Evolutionary conservation across 805 yeast species (phyloP).

Genomic region (Wickerhamiella musiphila): DNA sequence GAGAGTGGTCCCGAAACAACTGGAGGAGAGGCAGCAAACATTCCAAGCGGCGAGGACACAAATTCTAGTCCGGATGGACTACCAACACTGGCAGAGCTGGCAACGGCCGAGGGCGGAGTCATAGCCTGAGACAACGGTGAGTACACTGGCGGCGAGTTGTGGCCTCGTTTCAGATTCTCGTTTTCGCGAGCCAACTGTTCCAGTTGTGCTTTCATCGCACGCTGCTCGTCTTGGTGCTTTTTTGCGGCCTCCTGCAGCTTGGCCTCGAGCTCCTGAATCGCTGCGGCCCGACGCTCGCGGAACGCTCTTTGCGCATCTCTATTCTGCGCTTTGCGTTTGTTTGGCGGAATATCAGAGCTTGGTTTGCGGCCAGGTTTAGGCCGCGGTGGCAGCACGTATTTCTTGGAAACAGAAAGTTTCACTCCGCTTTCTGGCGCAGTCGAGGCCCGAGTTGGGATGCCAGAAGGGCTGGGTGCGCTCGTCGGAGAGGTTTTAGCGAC

Average conservation of each 20-base stretch:
- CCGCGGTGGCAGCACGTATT: conserved; percentile 74
- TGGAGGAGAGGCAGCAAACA: conserved; percentile 3
- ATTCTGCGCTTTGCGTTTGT: conserved; percentile 35
- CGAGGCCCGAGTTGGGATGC: neutral
- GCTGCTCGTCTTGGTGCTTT: conserved; percentile 58
- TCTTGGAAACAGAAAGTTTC: conserved; percentile 38
- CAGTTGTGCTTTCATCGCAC: conserved; percentile 53
- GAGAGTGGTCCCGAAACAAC: conserved; percentile 5
- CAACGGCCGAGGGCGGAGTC: conserved; percentile 1
- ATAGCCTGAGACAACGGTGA: conserved; percentile 3
- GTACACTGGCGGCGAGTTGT: conserved; percentile 20
- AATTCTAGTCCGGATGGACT: neutral
- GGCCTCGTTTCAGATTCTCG: conserved; percentile 21
- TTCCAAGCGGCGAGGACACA: conserved; percentile 3
- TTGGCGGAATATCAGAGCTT: conserved; percentile 61
- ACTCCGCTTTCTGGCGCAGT: conserved; percentile 3
- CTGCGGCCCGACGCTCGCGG: conserved; percentile 73
- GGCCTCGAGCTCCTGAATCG: conserved; percentile 39
- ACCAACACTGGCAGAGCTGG: neutral
- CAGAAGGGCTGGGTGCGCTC: neutral
- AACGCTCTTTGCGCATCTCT: conserved; percentile 62
- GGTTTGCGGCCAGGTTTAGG: conserved; percentile 51
- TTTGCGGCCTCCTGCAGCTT: conserved; percentile 86
- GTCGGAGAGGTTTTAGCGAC: conserved; percentile 2
- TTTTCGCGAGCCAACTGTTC: conserved; percentile 50